A percentile compares a stretch with the other conserved stretches of the same genome.
Conservation (phyloP, 352 stramenopile species). For the Blastocystis sp. region DNA sequence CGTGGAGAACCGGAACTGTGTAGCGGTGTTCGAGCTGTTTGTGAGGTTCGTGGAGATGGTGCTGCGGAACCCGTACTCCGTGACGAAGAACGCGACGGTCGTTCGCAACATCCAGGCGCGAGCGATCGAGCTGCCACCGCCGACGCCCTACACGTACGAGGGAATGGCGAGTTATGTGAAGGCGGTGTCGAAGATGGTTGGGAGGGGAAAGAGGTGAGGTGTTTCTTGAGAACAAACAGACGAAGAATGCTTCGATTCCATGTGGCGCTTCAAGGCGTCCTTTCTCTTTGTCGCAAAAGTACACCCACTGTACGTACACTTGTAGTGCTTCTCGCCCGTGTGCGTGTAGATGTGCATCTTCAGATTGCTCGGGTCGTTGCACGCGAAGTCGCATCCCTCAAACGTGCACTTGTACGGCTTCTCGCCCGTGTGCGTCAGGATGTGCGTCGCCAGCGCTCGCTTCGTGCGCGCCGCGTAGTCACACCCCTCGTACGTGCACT, state of each 20-base stretch:
- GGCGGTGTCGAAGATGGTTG: background rate
- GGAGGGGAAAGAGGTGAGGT: background rate
- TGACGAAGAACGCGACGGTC: background rate
- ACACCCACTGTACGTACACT: constrained; percentile 8
- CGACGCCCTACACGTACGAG: background rate
- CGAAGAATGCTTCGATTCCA: background rate
- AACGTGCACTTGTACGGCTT: constrained; percentile 67
- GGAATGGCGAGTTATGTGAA: background rate
- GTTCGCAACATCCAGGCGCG: background rate
- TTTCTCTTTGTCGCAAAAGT: background rate
- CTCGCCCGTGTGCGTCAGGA: constrained; percentile 61
- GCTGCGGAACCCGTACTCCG: background rate
- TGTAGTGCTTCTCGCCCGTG: constrained; percentile 67
- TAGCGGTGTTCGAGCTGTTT: background rate
- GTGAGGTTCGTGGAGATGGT: background rate
- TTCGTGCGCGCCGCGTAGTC: background rate
- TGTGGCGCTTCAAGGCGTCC: background rate
- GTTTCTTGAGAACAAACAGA: background rate
- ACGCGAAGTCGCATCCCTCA: constrained; percentile 9
- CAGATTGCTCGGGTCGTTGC: constrained; percentile 29
- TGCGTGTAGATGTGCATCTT: constrained; percentile 63
- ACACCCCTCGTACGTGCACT: constrained; percentile 35
- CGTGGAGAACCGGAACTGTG: too few relatives aligned
- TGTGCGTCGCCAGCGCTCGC: background rate
- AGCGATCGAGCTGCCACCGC: background rate